Evolutionary conservation across 805 yeast genomes (phyloP).

Genomic region (Metschnikowia peoriensis): DNA sequence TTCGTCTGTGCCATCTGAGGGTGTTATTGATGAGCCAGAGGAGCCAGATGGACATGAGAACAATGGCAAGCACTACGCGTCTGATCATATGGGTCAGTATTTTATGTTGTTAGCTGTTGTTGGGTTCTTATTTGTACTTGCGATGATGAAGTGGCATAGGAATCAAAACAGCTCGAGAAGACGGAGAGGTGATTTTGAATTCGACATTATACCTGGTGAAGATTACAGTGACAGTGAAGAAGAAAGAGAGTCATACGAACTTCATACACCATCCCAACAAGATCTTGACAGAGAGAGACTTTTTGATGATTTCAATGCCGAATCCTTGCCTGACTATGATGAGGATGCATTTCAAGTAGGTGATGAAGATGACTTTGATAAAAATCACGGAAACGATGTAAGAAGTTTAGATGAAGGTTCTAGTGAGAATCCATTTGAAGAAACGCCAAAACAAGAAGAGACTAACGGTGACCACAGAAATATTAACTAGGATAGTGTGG

Average conservation of each 20-base stretch:
- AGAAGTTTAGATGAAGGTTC: conserved; percentile 3
- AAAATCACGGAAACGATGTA: background rate
- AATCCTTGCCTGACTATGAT: conserved; percentile 35
- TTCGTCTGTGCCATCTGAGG: background rate
- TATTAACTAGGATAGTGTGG: background rate
- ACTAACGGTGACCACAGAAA: background rate
- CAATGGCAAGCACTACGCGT: conserved; percentile 31
- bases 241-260: conserved; percentile 36
- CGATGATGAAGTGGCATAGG: conserved; percentile 44
- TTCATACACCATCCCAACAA: conserved; percentile 22
- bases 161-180: conserved; percentile 42
- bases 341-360: conserved; percentile 42
- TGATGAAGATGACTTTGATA: conserved; percentile 30
- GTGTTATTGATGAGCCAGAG: conserved; percentile 1
- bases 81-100: conserved; percentile 56
- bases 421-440: conserved; percentile 1
- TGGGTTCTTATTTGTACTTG: conserved; percentile 53
- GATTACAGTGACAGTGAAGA: conserved; percentile 45
- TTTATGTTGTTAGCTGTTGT: conserved; percentile 56
- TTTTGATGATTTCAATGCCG: conserved; percentile 41
- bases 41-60: conserved; percentile 33
- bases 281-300: conserved; percentile 41
- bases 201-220: conserved; percentile 74
- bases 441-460: background rate
- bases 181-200: conserved; percentile 70